Conservation (phyloP, 75 land plant species). For the Picea sitchensis region DNA sequence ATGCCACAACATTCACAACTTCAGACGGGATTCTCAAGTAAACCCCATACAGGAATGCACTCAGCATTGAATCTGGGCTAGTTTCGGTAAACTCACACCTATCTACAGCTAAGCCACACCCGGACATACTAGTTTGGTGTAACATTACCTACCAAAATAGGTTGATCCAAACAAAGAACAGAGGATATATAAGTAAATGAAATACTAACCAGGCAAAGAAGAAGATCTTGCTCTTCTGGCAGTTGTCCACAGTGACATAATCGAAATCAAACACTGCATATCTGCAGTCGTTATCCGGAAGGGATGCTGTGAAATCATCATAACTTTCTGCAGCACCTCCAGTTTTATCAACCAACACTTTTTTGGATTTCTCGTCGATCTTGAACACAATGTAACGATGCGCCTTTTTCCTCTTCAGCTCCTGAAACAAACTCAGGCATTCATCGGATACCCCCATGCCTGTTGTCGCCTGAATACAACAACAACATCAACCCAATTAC, state of each 20-base stretch:
- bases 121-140: no score
- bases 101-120: no score
- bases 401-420: conserved; percentile 60
- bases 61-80: no score
- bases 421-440: conserved; percentile 54
- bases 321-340: conserved; percentile 48
- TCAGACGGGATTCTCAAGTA: not conserved
- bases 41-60: no score
- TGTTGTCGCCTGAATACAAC: conserved; percentile 27
- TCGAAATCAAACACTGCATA: conserved; percentile 66
- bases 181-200: not conserved
- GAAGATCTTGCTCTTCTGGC: conserved; percentile 53
- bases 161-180: not conserved
- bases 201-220: conserved; percentile 38
- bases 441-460: conserved; percentile 60
- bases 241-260: conserved; percentile 46
- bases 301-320: conserved; percentile 45
- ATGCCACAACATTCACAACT: not conserved
- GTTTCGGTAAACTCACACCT: no score
- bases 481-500: no score
- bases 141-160: no score
- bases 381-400: conserved; percentile 64
- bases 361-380: conserved; percentile 50
- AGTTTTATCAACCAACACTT: conserved; percentile 49
- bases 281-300: conserved; percentile 58